Evolutionary conservation across 2,329 filamentous ascomycete genomes (phyloP).

Genomic region (Xylariaceae sp.): DNA sequence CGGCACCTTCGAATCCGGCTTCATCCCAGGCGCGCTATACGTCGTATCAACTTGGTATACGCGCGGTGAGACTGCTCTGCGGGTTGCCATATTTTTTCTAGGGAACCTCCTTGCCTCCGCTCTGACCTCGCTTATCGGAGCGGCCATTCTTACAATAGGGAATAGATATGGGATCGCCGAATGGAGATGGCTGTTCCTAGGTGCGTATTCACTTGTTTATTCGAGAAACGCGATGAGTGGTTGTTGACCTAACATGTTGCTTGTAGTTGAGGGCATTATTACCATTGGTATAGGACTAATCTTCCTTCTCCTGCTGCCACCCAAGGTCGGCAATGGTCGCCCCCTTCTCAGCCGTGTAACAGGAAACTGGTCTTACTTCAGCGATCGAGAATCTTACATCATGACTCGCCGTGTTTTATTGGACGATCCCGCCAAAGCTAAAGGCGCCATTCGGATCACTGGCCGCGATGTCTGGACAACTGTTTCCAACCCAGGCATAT

Average conservation of each 20-base stretch:
- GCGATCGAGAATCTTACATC: slow-evolving; percentile 39
- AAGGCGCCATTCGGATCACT: slow-evolving; percentile 34
- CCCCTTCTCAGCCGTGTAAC: slow-evolving; percentile 29
- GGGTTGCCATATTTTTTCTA: slow-evolving; percentile 49
- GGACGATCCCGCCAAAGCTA: slow-evolving; percentile 39
- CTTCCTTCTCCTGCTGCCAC: slow-evolving; percentile 38
- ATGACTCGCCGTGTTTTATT: slow-evolving; percentile 37
- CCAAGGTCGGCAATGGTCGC: slow-evolving; percentile 32
- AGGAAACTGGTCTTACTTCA: slow-evolving; percentile 40
- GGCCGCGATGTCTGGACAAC: slow-evolving; percentile 33
- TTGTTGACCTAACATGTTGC: neutral
- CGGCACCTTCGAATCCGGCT: slow-evolving; percentile 47
- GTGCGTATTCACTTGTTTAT: slow-evolving; percentile 26
- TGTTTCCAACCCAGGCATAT: slow-evolving; percentile 25
- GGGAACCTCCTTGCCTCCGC: slow-evolving; percentile 51
- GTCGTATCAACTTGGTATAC: slow-evolving; percentile 51
- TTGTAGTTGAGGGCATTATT: slow-evolving; percentile 27
- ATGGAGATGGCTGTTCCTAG: slow-evolving; percentile 50
- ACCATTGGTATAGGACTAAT: slow-evolving; percentile 32
- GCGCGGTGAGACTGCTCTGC: slow-evolving; percentile 40
- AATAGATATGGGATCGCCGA: slow-evolving; percentile 38
- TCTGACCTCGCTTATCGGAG: slow-evolving; percentile 45
- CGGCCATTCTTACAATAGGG: slow-evolving; percentile 44
- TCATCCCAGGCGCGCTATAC: slow-evolving; percentile 49
- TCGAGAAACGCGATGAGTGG: neutral